phyloP scores from a whole-genome alignment of 352 stramenopile genomes.

The Phytophthora fragariae region DNA sequence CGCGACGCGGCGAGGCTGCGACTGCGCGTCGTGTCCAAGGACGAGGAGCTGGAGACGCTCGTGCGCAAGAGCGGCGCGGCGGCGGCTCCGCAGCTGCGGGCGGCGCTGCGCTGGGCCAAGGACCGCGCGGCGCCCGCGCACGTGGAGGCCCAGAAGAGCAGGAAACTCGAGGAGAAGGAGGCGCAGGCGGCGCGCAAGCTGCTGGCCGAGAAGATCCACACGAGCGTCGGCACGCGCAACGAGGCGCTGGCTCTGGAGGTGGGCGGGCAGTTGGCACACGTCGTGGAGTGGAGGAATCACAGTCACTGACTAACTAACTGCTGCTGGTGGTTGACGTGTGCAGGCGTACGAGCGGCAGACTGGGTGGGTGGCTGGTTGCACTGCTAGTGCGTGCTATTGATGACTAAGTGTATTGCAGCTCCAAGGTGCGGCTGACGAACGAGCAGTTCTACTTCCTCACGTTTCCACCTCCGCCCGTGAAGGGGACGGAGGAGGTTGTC shows the following conservation, averaged over 20 bases:
- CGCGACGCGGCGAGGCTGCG: constrained; percentile 53
- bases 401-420: constrained; percentile 15
- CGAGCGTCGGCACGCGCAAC: constrained; percentile 74
- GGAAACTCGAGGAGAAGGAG: constrained; percentile 50
- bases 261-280: not conserved
- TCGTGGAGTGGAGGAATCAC: not conserved
- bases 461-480: constrained; percentile 45
- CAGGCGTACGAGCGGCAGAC: constrained; percentile 71
- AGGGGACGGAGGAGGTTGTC: not conserved
- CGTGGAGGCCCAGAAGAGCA: constrained; percentile 50
- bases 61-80: constrained; percentile 55
- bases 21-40: constrained; percentile 62
- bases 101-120: constrained; percentile 58
- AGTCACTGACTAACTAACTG: not conserved
- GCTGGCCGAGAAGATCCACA: constrained; percentile 67
- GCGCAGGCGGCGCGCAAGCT: constrained; percentile 48
- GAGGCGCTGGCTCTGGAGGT: constrained; percentile 69
- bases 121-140: constrained; percentile 37
- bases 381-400: not conserved
- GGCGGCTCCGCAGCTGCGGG: constrained; percentile 49
- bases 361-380: constrained; percentile 28
- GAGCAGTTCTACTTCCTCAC: constrained; percentile 71
- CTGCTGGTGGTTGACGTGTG: not conserved
- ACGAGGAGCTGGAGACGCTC: constrained; percentile 63
- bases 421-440: constrained; percentile 67